Evolutionary conservation across 306 rosid genomes (phyloP).

Genomic region (Vigna angularis): DNA sequence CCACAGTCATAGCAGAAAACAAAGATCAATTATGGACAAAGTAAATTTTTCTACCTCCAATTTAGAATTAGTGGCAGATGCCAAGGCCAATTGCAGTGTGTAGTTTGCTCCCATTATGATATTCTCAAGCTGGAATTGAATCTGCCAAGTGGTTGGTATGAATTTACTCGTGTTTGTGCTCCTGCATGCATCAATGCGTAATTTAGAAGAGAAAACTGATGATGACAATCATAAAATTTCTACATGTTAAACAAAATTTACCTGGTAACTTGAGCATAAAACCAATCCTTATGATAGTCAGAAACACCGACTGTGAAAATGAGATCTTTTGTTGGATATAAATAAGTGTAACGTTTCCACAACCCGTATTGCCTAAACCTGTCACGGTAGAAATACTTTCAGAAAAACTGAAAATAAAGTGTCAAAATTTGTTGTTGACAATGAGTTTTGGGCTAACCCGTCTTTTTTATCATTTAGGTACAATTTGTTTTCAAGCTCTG

Average conservation of each 20-base stretch:
- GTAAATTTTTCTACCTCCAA: neutral
- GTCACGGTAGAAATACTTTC: slow-evolving; percentile 6
- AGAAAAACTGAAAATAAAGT: neutral
- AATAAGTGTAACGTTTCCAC: slow-evolving; percentile 66
- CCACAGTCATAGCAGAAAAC: neutral
- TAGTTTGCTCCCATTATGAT: slow-evolving; percentile 44
- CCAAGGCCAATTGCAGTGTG: slow-evolving; percentile 81
- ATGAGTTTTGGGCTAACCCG: slow-evolving; percentile 48
- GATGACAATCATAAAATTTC: neutral
- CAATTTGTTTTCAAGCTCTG: slow-evolving; percentile 56
- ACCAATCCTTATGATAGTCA: slow-evolving; percentile 59
- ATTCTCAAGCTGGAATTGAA: slow-evolving; percentile 53
- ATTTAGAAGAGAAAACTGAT: neutral
- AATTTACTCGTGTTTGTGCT: slow-evolving; percentile 5
- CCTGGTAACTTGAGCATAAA: slow-evolving; percentile 69
- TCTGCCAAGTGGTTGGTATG: slow-evolving; percentile 73
- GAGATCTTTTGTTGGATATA: slow-evolving; percentile 58
- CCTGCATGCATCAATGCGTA: slow-evolving; percentile 43
- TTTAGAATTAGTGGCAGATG: slow-evolving; percentile 44
- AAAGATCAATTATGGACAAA: neutral
- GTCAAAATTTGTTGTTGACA: neutral
- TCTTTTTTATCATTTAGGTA: neutral
- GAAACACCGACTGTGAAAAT: slow-evolving; percentile 47
- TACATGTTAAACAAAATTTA: neutral
- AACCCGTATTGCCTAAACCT: slow-evolving; percentile 78